Evolutionary conservation across 2,329 filamentous ascomycete genomes (phyloP).

Genomic region (Fusarium sp.): DNA sequence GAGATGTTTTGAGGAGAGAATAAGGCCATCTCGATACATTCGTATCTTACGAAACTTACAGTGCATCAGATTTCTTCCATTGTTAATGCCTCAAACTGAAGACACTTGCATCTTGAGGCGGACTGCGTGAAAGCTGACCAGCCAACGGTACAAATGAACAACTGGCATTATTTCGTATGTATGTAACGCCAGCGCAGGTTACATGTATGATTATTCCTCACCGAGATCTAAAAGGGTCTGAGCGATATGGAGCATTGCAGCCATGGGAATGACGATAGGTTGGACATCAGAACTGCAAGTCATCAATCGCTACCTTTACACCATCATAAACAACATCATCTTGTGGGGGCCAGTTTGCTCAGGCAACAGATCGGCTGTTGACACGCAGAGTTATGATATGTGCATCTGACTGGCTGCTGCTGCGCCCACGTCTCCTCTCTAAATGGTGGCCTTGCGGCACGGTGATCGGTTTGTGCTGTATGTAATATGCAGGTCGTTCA

Average conservation of each 20-base stretch:
- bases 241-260: constrained; percentile 23
- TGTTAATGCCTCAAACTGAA: constrained; percentile 38
- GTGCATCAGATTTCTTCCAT: background rate
- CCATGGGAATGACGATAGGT: constrained; percentile 7
- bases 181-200: constrained; percentile 21
- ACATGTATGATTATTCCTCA: constrained; percentile 28
- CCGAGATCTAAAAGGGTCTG: constrained; percentile 30
- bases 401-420: constrained; percentile 41
- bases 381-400: constrained; percentile 23
- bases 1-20: constrained; percentile 32
- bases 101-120: constrained; percentile 33
- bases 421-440: constrained; percentile 31
- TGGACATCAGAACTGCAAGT: constrained; percentile 25
- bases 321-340: background rate
- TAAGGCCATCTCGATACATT: constrained; percentile 5
- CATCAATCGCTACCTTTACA: constrained; percentile 20
- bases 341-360: constrained; percentile 29
- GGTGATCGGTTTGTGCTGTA: constrained; percentile 19
- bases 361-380: constrained; percentile 36
- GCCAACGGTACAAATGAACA: constrained; percentile 39
- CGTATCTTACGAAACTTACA: background rate
- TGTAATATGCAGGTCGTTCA: constrained; percentile 24
- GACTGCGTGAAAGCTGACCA: constrained; percentile 20
- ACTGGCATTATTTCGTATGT: constrained; percentile 37
- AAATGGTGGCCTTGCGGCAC: constrained; percentile 30